phyloP scores from a whole-genome alignment of 257 asterid species.

The Salvia miltiorrhiza region DNA sequence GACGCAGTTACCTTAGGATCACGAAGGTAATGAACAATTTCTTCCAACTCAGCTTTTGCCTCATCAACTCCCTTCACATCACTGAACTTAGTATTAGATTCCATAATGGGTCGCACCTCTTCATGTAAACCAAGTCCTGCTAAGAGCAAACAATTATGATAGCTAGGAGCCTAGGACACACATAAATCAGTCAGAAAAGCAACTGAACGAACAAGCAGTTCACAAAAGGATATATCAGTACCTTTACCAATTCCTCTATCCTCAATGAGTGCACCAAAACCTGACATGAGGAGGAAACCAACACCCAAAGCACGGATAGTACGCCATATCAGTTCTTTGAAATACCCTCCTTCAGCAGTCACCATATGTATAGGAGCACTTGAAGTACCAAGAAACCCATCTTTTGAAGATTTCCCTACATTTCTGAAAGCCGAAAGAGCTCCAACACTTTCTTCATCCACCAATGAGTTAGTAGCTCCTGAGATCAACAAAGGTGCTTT shows the following conservation, averaged over 20 bases:
- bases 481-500: slow-evolving; percentile 20
- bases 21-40: slow-evolving; percentile 95
- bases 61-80: slow-evolving; percentile 98
- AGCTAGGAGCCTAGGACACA: slow-evolving; percentile 6
- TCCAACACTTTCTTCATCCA: slow-evolving; percentile 56
- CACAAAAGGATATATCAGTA: slow-evolving; percentile 19
- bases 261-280: slow-evolving; percentile 81
- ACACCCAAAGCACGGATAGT: slow-evolving; percentile 80
- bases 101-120: slow-evolving; percentile 85
- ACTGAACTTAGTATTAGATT: slow-evolving; percentile 75
- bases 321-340: slow-evolving; percentile 91
- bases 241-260: slow-evolving; percentile 96
- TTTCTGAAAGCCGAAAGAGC: slow-evolving; percentile 68
- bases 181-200: neutral
- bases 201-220: neutral
- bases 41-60: slow-evolving; percentile 93
- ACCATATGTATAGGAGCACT: slow-evolving; percentile 93
- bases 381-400: slow-evolving; percentile 78
- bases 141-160: slow-evolving; percentile 12
- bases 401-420: slow-evolving; percentile 69
- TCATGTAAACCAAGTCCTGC: slow-evolving; percentile 87
- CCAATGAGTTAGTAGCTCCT: slow-evolving; percentile 42
- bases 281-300: slow-evolving; percentile 77
- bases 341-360: slow-evolving; percentile 74
- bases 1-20: slow-evolving; percentile 77